Evolutionary conservation across 306 rosid genomes (phyloP).

Genomic region (Trifolium repens): DNA sequence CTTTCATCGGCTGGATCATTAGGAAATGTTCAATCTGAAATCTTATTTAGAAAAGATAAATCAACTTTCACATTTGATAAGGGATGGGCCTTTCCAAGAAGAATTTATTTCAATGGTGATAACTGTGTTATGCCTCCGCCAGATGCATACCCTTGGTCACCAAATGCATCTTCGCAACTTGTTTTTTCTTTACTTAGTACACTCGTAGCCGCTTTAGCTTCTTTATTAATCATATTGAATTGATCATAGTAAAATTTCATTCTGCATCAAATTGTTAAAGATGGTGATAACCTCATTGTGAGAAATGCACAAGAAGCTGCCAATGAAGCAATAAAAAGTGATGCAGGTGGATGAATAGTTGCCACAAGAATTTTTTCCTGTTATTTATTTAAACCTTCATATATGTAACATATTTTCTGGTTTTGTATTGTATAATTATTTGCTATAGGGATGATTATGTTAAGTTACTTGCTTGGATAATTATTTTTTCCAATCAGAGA

Average conservation of each 20-base stretch:
- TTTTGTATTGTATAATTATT: conserved; percentile 43
- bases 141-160: conserved; percentile 94
- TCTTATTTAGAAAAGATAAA: conserved; percentile 78
- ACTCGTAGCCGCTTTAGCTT: conserved; percentile 51
- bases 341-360: conserved; percentile 30
- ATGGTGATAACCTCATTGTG: neutral
- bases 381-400: conserved; percentile 25
- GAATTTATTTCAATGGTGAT: conserved; percentile 87
- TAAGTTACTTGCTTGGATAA: conserved; percentile 41
- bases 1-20: conserved; percentile 77
- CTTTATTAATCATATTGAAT: conserved; percentile 54
- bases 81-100: conserved; percentile 99
- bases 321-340: conserved; percentile 34
- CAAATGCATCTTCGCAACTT: conserved; percentile 64
- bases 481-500: conserved; percentile 20
- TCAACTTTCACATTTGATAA: conserved; percentile 90
- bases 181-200: conserved; percentile 50
- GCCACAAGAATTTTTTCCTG: conserved; percentile 35
- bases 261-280: conserved; percentile 25
- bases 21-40: conserved; percentile 95
- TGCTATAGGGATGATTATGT: neutral
- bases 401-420: conserved; percentile 29
- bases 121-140: conserved; percentile 86
- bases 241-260: conserved; percentile 45
- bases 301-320: conserved; percentile 24